Conservation (phyloP, 2,329 filamentous ascomycete genomes). For the Pyrenochaeta sp. region DNA sequence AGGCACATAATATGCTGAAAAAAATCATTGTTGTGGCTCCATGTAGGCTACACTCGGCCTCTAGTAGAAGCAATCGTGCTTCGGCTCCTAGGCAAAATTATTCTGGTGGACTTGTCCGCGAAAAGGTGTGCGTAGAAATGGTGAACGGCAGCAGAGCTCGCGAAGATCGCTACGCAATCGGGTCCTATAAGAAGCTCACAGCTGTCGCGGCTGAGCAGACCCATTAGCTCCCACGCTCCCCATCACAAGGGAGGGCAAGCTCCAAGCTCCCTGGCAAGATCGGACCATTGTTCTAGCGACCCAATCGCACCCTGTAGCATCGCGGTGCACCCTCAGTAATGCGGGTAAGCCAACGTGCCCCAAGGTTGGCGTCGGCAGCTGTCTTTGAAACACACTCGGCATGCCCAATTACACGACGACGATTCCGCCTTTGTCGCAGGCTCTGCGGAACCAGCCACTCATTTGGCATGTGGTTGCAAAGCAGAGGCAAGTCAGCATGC, state of each 20-base stretch:
- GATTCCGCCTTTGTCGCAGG: conserved; percentile 18
- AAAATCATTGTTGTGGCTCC: conserved; percentile 32
- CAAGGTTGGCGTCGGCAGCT: conserved; percentile 10
- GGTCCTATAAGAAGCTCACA: conserved; percentile 16
- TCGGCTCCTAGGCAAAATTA: no score
- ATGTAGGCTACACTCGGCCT: conserved; percentile 16
- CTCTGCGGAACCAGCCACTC: conserved; percentile 9
- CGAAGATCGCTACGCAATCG: conserved; percentile 20
- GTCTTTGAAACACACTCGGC: conserved; percentile 2
- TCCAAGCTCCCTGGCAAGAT: conserved; percentile 24
- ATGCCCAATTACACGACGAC: conserved; percentile 1
- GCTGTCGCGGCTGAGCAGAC: conserved; percentile 22
- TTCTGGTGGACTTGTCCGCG: no score
- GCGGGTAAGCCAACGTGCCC: conserved; percentile 18
- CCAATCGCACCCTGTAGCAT: conserved; percentile 16
- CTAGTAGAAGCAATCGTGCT: no score
- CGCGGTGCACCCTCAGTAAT: conserved; percentile 21
- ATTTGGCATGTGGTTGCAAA: conserved; percentile 8
- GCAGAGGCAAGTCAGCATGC: conserved; percentile 17
- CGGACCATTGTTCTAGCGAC: conserved; percentile 25
- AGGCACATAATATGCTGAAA: conserved; percentile 30
- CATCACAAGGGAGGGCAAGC: conserved; percentile 19
- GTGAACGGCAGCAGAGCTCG: conserved; percentile 2
- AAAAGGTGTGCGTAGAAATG: background rate
- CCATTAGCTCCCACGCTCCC: conserved; percentile 15